Conservation (phyloP, 805 yeast genomes). For the Ogataea philodendri region DNA sequence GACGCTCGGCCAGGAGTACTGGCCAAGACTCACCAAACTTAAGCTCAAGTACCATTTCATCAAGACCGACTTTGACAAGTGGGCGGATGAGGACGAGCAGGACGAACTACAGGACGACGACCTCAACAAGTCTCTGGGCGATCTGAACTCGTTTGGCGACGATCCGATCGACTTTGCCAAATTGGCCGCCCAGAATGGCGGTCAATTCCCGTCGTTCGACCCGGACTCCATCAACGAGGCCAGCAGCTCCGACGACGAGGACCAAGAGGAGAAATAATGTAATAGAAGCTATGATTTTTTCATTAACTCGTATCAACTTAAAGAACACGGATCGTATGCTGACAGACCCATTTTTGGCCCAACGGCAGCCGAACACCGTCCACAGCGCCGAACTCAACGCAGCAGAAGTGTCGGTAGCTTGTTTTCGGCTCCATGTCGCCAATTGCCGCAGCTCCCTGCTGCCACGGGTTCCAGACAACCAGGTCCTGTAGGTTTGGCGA, state of each 20-base stretch:
- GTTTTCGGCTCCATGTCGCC: slow-evolving; percentile 22
- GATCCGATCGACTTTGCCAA: slow-evolving; percentile 30
- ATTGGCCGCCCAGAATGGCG: slow-evolving; percentile 34
- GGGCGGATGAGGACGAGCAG: slow-evolving; percentile 99
- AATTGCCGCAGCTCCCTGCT: slow-evolving; percentile 15
- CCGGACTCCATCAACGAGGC: slow-evolving; percentile 30
- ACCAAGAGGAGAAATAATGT: slow-evolving; percentile 16
- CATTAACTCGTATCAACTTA: not conserved
- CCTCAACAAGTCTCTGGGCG: slow-evolving; percentile 23
- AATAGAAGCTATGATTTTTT: slow-evolving; percentile 4
- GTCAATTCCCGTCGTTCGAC: slow-evolving; percentile 51
- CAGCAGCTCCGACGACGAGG: slow-evolving; percentile 33
- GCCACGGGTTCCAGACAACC: slow-evolving; percentile 27
- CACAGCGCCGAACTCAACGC: slow-evolving; percentile 24
- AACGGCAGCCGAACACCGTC: slow-evolving; percentile 11
- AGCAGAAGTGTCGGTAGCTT: slow-evolving; percentile 19
- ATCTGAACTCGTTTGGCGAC: slow-evolving; percentile 23
- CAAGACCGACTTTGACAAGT: slow-evolving; percentile 93
- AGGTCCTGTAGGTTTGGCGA: slow-evolving; percentile 16
- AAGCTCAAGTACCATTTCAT: slow-evolving; percentile 75
- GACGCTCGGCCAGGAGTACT: slow-evolving; percentile 66
- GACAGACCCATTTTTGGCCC: slow-evolving; percentile 18
- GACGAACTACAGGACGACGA: slow-evolving; percentile 57
- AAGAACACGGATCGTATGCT: slow-evolving; percentile 13
- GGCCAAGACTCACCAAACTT: slow-evolving; percentile 95